Evolutionary conservation across 2,329 filamentous ascomycete species (phyloP), one percentile per base, ranked within the genome.

Genomic region (Fusarium sp.): DNA sequence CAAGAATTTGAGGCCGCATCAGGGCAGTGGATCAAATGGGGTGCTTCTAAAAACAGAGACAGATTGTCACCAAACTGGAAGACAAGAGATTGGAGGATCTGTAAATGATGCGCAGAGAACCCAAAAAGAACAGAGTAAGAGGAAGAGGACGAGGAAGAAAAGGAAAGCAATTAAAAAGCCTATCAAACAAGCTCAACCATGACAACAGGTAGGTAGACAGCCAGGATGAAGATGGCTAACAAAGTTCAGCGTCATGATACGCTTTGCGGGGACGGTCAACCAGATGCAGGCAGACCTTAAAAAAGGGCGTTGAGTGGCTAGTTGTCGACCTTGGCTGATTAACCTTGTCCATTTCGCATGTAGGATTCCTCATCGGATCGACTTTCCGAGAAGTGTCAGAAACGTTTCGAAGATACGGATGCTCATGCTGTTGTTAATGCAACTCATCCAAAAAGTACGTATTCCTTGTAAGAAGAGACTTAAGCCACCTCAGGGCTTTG

Each of bases 1-100:
- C 57, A 46, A 45, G 53, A 51, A 60, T 41, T 40, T 51, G 37
- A 60, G 27, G 51, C n/a, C n/a, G n/a, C n/a, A n/a, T n/a, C n/a
- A n/a, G n/a, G n/a, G n/a, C n/a, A n/a, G 51, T 50, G 50, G 27
- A 55, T 62, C 61, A 51, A 43, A 43, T 23, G 54, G 56, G 63
- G 55, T 57, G 49, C 41, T 71, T 64, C 67, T 66, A 72, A 72
- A 72, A 73, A 60, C 56, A 70, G 69, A 71, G 58, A 42, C 57
- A 52, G 60, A 62, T 66, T 42, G 40, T 55, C 56, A 57, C 61
- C 45, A 50, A 43, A 54, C 18, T 55, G 62, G 41, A 37, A 56
- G 61, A 36, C 35, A 42, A 62, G 64, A 70, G 57, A 69, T 72
- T 72, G 58, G 43, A 74, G 61, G 67, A 74, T 73, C 61, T 73